phyloP scores from a whole-genome alignment of 129 eudicot species.

The Helichrysum umbraculigerum region DNA sequence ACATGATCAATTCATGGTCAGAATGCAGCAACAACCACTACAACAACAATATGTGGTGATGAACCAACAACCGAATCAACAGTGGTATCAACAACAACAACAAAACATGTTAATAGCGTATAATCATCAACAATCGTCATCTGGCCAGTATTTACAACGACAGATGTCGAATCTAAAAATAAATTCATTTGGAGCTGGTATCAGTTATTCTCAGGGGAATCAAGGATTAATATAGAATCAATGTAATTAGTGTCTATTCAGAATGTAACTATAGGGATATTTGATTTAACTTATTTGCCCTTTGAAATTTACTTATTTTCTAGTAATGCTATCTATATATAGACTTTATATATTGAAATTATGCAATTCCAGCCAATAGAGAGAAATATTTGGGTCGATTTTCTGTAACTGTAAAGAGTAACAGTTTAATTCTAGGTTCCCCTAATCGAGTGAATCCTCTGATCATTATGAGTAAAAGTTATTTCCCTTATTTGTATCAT shows the following conservation, averaged over 20 bases:
- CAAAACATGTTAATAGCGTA: conserved; percentile 34
- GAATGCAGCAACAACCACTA: conserved; percentile 43
- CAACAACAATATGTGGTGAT: conserved; percentile 45
- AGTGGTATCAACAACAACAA: conserved; percentile 41
- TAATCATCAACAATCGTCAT: conserved; percentile 23
- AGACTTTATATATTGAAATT: no score
- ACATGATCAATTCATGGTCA: conserved; percentile 43
- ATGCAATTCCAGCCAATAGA: no score
- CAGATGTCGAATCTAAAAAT: conserved; percentile 29
- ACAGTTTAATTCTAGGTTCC: no score
- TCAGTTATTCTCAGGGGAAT: conserved; percentile 45
- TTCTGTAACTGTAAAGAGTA: no score
- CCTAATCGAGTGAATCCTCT: no score
- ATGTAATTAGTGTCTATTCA: conserved; percentile 9
- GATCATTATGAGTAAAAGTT: no score
- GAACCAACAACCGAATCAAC: conserved; percentile 46
- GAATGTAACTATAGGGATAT: neutral
- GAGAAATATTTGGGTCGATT: no score
- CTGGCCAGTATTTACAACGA: conserved; percentile 40
- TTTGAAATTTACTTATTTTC: no score
- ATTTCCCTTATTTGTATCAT: no score
- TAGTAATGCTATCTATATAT: no score
- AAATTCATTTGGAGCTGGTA: conserved; percentile 58
- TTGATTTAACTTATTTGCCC: no score
- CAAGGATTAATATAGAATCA: conserved; percentile 42